A percentile compares a stretch with the other conserved stretches of the same genome.
These are phyloP conservation scores for Trypanosomatidae sp. DNA, from an alignment of 208 protist genomes.

Conservation along the genomic window DNA sequence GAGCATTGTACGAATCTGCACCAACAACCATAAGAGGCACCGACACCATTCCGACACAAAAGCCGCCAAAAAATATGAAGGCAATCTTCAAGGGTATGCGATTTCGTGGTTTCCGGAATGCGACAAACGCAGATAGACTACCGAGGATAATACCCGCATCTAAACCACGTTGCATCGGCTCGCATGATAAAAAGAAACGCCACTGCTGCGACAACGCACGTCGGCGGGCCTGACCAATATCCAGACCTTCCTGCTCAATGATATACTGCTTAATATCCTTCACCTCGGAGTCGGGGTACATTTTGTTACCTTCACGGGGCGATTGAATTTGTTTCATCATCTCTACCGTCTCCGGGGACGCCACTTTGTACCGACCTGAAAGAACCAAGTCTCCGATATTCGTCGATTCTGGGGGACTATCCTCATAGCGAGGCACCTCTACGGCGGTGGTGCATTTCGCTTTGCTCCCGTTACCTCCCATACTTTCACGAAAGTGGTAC, in stretches of 20 bases:
- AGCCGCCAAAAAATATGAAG: conserved; percentile 67
- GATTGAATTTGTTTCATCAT: conserved; percentile 82
- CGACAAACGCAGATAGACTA: conserved; percentile 65
- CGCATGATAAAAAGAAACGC: conserved; percentile 84
- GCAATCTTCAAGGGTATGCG: conserved; percentile 66
- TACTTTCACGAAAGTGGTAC: conserved; percentile 1
- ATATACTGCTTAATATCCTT: conserved; percentile 84
- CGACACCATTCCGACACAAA: conserved; percentile 61
- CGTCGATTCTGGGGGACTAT: conserved; percentile 64
- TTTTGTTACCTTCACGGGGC: conserved; percentile 49
- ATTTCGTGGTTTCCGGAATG: conserved; percentile 54
- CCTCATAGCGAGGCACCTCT: conserved; percentile 38
- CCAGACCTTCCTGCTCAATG: conserved; percentile 80
- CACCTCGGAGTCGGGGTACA: conserved; percentile 73
- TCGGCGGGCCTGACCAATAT: conserved; percentile 59
- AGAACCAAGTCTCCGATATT: conserved; percentile 72
- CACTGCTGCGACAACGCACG: conserved; percentile 76
- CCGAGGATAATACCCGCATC: conserved; percentile 82
- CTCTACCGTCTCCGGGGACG: conserved; percentile 59
- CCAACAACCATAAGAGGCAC: conserved; percentile 70
- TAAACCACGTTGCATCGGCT: conserved; percentile 81
- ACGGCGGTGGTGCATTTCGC: neutral
- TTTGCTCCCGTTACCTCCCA: conserved; percentile 27
- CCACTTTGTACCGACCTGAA: conserved; percentile 76
- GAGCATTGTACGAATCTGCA: conserved; percentile 65